Evolutionary conservation across 441 rosid species (phyloP).

Genomic region (Eutrema salsugineum): DNA sequence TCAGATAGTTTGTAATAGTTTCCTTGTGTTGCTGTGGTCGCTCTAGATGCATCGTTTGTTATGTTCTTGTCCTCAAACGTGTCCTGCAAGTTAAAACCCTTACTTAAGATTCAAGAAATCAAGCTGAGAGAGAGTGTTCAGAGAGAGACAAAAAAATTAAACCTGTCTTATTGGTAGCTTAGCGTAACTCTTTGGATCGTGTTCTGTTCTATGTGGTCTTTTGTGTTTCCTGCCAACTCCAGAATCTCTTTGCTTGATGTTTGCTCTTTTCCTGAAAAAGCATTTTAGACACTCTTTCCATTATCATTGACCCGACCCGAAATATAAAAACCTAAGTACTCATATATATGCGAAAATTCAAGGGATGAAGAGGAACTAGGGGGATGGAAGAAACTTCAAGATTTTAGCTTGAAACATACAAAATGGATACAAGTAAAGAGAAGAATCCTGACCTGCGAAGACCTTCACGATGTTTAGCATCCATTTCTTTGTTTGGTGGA

Average conservation of each 20-base stretch:
- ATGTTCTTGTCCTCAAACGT: slow-evolving; percentile 16
- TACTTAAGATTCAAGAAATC: slow-evolving; percentile 1
- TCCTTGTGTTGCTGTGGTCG: slow-evolving; percentile 34
- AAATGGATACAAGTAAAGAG: background rate
- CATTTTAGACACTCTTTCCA: background rate
- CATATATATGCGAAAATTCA: background rate
- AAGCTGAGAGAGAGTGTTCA: background rate
- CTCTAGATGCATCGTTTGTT: slow-evolving; percentile 34
- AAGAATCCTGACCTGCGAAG: slow-evolving; percentile 50
- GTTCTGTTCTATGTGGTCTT: slow-evolving; percentile 39
- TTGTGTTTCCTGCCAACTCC: slow-evolving; percentile 46
- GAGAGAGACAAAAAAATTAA: background rate
- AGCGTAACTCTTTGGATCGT: slow-evolving; percentile 34
- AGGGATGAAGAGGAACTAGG: too few species aligned
- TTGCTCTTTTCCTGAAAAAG: slow-evolving; percentile 56
- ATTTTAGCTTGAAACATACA: background rate
- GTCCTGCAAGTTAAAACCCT: slow-evolving; percentile 7
- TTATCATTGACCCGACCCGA: background rate
- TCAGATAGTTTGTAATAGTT: slow-evolving; percentile 25
- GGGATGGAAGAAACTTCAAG: background rate
- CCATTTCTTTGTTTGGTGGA: slow-evolving; percentile 91
- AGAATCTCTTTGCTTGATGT: slow-evolving; percentile 40
- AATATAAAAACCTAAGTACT: background rate
- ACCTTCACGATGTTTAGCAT: slow-evolving; percentile 77
- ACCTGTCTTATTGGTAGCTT: slow-evolving; percentile 49